These are phyloP conservation scores for Hemisphaericaspora subhashii DNA, from an alignment of 1,139 yeast genomes.

Conservation along the genomic window DNA sequence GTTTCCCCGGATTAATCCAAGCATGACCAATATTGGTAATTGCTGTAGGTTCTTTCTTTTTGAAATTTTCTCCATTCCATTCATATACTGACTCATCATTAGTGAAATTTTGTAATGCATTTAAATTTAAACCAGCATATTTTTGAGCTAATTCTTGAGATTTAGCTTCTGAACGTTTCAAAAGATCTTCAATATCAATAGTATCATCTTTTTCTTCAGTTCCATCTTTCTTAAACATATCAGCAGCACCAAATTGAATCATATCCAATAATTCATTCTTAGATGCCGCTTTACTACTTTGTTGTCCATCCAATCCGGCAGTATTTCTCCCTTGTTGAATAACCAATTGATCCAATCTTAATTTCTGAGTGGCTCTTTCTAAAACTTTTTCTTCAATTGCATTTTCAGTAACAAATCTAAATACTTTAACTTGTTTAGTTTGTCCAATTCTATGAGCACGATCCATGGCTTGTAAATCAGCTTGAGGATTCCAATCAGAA, in stretches of 20 bases:
- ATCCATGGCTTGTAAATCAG: constrained; percentile 86
- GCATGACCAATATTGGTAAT: constrained; percentile 45
- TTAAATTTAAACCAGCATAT: constrained; percentile 66
- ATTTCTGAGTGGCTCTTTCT: constrained; percentile 77
- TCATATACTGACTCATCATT: constrained; percentile 71
- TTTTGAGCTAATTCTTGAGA: constrained; percentile 63
- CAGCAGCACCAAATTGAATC: constrained; percentile 81
- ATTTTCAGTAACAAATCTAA: constrained; percentile 73
- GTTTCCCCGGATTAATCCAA: constrained; percentile 74
- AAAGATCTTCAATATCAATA: constrained; percentile 61
- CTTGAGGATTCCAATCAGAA: constrained; percentile 88
- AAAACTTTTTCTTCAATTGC: constrained; percentile 80
- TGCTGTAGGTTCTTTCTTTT: constrained; percentile 55
- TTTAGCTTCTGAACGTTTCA: constrained; percentile 61
- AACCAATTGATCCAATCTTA: constrained; percentile 76
- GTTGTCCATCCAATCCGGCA: constrained; percentile 37
- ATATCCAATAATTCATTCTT: constrained; percentile 73
- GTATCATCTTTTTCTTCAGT: constrained; percentile 37
- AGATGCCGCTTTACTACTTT: constrained; percentile 45
- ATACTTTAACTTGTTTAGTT: constrained; percentile 77
- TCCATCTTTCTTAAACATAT: constrained; percentile 43
- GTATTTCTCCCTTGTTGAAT: constrained; percentile 69
- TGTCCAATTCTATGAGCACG: constrained; percentile 88
- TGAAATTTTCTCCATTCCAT: constrained; percentile 84
- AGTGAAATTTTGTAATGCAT: constrained; percentile 73